These are phyloP conservation scores for Fusarium mundagurra DNA, from an alignment of 2,329 filamentous ascomycete genomes.

Conservation along the genomic window DNA sequence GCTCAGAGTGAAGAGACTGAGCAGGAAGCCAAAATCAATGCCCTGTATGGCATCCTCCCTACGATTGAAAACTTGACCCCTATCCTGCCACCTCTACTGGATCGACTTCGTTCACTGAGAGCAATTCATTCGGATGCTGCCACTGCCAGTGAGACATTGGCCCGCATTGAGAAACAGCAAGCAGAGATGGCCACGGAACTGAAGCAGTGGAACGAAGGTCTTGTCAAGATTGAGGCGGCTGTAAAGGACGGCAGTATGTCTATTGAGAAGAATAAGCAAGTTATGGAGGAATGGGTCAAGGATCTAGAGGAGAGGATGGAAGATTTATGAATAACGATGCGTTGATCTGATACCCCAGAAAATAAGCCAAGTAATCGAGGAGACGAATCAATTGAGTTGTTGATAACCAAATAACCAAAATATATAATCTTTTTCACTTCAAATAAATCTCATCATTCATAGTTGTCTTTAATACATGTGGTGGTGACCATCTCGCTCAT, in stretches of 20 bases:
- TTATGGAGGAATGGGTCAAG: slow-evolving; percentile 90
- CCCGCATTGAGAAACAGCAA: slow-evolving; percentile 81
- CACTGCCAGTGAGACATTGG: slow-evolving; percentile 79
- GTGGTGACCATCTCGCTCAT: not conserved
- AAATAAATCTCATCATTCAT: not conserved
- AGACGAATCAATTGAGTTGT: not conserved
- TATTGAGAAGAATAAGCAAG: slow-evolving; percentile 81
- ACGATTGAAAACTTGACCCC: slow-evolving; percentile 89
- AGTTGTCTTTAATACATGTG: not conserved
- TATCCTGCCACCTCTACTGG: slow-evolving; percentile 83
- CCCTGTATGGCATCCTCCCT: slow-evolving; percentile 86
- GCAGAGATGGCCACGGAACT: slow-evolving; percentile 85
- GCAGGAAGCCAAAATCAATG: slow-evolving; percentile 87
- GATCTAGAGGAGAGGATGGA: slow-evolving; percentile 82
- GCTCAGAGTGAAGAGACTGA: slow-evolving; percentile 66
- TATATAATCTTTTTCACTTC: not conserved
- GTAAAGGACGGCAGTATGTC: slow-evolving; percentile 75
- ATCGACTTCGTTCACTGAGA: slow-evolving; percentile 83
- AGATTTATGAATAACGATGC: slow-evolving; percentile 56
- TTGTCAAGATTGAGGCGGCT: slow-evolving; percentile 80
- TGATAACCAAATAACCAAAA: not conserved
- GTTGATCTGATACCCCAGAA: slow-evolving; percentile 47
- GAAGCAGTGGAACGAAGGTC: slow-evolving; percentile 82
- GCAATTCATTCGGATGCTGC: slow-evolving; percentile 89
- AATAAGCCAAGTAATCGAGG: slow-evolving; percentile 9